Conservation (phyloP, 208 protist species). For the Acanthamoeba healyi region DNA sequence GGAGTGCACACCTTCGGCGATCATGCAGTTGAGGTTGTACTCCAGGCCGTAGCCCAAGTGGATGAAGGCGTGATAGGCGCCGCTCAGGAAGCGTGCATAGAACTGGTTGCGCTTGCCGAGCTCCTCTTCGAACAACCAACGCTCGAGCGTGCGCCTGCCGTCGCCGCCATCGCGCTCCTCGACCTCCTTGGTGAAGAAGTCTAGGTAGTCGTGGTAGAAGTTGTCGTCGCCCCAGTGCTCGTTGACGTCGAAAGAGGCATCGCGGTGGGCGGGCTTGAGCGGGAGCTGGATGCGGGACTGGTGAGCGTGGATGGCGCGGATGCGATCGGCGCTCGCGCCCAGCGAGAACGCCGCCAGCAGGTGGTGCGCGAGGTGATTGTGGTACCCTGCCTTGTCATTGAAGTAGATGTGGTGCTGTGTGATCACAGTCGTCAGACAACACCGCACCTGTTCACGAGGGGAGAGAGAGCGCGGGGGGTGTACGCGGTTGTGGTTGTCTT, state of each 20-base stretch:
- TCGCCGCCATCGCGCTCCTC: conserved; percentile 27
- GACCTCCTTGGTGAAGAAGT: conserved; percentile 3
- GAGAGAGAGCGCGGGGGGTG: neutral
- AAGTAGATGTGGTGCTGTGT: conserved; percentile 35
- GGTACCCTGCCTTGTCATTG: neutral
- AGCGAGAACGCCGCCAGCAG: conserved; percentile 32
- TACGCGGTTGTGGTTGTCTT: neutral
- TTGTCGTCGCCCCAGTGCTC: conserved; percentile 54
- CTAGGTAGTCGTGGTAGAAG: conserved; percentile 52
- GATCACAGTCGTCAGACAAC: neutral
- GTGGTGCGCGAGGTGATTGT: conserved; percentile 58
- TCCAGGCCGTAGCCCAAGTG: conserved; percentile 22
- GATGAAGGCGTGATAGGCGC: conserved; percentile 37
- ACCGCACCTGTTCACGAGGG: neutral
- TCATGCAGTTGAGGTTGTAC: conserved; percentile 53
- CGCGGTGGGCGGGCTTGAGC: neutral
- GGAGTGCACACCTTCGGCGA: neutral
- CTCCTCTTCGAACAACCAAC: conserved; percentile 46
- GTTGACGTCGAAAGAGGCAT: neutral
- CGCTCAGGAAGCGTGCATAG: neutral
- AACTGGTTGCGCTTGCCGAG: neutral
- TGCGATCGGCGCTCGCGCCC: neutral
- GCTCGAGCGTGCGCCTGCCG: neutral
- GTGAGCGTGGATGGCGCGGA: conserved; percentile 5
- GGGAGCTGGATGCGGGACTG: neutral